phyloP scores from a whole-genome alignment of 1,284 basidiomycete species.

The Tylopilus microsporus region DNA sequence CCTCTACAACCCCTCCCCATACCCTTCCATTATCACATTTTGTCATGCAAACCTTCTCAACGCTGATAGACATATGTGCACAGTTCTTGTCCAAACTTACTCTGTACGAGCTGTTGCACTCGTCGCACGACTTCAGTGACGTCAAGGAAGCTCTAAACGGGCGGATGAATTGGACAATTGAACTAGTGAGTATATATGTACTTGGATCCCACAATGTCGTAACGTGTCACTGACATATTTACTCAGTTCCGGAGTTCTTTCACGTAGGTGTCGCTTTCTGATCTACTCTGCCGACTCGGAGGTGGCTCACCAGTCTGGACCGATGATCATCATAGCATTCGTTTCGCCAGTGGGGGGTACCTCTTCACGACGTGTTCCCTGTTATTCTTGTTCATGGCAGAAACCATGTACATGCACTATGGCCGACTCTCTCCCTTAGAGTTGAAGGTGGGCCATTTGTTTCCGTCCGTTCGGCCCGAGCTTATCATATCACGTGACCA shows the following conservation, averaged over 20 bases:
- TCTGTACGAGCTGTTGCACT: conserved; percentile 15
- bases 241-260: conserved; percentile 14
- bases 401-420: no score
- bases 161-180: conserved; percentile 19
- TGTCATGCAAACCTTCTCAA: no score
- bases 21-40: no score
- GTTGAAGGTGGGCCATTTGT: no score
- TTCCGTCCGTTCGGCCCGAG: no score
- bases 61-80: background rate
- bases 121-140: conserved; percentile 22
- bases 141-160: conserved; percentile 15
- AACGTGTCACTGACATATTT: background rate
- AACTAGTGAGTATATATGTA: conserved; percentile 3
- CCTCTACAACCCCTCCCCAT: no score
- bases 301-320: background rate
- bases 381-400: no score
- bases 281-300: background rate
- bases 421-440: no score
- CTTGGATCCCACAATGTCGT: background rate
- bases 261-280: background rate
- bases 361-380: conserved; percentile 10
- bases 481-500: no score
- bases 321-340: conserved; percentile 15
- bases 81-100: conserved; percentile 5
- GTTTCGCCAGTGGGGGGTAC: conserved; percentile 14